phyloP scores from a whole-genome alignment of 2,329 filamentous ascomycete genomes.

The Lasiodiplodia citricola region DNA sequence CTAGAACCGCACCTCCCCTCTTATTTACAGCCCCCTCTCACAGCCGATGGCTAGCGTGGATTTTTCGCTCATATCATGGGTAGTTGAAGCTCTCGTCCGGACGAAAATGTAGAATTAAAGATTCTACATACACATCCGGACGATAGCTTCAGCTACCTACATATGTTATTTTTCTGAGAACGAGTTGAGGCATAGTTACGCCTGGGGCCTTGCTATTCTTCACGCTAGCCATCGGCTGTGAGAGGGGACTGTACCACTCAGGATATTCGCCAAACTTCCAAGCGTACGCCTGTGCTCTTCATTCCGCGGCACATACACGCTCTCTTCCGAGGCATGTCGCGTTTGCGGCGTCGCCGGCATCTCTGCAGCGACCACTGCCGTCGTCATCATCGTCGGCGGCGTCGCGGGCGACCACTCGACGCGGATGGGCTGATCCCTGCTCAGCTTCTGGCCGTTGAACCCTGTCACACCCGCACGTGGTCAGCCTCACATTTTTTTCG shows the following conservation, averaged over 20 bases:
- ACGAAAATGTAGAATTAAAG: too few relatives aligned
- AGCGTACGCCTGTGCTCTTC: not conserved
- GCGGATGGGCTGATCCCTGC: constrained; percentile 41
- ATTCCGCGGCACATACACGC: not conserved
- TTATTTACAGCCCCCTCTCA: not conserved
- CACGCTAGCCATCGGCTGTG: too few relatives aligned
- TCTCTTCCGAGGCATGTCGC: not conserved
- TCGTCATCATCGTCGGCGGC: constrained; percentile 33
- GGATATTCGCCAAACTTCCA: not conserved
- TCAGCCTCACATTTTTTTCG: too few relatives aligned
- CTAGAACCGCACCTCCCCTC: not conserved
- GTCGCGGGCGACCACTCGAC: constrained; percentile 37
- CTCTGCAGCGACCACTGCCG: constrained; percentile 17
- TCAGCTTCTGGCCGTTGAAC: constrained; percentile 43
- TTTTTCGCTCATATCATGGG: too few relatives aligned
- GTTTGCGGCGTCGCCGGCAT: not conserved
- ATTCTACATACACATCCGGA: too few relatives aligned
- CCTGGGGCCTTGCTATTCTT: too few relatives aligned
- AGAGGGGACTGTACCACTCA: not conserved
- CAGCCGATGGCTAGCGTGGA: too few relatives aligned
- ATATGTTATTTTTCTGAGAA: too few relatives aligned
- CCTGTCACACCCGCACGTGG: constrained; percentile 1
- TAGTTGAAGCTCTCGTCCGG: too few relatives aligned
- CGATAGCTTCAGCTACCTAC: too few relatives aligned
- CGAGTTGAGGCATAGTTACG: too few relatives aligned